A percentile compares a stretch with the other conserved stretches of the same genome.
phyloP scores from a whole-genome alignment of 225 moss, liverwort and hornwort species.

The Polytrichum commune region DNA sequence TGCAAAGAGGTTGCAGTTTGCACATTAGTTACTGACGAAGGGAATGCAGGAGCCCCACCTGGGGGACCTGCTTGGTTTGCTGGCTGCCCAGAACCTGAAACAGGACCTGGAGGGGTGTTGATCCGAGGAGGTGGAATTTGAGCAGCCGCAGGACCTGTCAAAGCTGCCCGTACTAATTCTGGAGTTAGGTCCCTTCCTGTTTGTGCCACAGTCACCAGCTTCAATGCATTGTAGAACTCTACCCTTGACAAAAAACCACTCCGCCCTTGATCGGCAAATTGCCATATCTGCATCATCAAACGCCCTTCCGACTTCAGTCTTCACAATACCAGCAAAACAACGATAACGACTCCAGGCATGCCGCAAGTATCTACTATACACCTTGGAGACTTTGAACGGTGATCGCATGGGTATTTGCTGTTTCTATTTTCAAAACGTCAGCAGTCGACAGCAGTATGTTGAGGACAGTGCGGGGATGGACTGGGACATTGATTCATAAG shows the following conservation, averaged over 20 bases:
- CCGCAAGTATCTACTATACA: too few species aligned
- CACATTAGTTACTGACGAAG: slow-evolving; percentile 12
- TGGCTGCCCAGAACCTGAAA: slow-evolving; percentile 27
- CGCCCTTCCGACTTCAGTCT: slow-evolving; percentile 7
- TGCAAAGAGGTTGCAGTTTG: slow-evolving; percentile 15
- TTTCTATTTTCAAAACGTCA: too few species aligned
- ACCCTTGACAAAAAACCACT: slow-evolving; percentile 76
- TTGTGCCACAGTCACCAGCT: slow-evolving; percentile 97
- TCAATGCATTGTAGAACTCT: slow-evolving; percentile 94
- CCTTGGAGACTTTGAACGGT: too few species aligned
- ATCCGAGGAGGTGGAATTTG: slow-evolving; percentile 94
- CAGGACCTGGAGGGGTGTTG: slow-evolving; percentile 27
- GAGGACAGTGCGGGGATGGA: too few species aligned
- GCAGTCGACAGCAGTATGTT: too few species aligned
- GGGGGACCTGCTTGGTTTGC: slow-evolving; percentile 21
- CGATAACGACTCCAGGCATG: too few species aligned
- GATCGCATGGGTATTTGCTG: too few species aligned
- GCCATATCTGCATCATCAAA: slow-evolving; percentile 82
- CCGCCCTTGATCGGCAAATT: slow-evolving; percentile 85
- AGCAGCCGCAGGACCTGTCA: slow-evolving; percentile 91
- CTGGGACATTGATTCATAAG: too few species aligned
- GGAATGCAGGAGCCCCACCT: slow-evolving; percentile 20
- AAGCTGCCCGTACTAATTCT: slow-evolving; percentile 84
- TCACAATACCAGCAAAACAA: background rate
- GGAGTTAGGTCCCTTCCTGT: slow-evolving; percentile 85